Percentiles rank a stretch among this genome's conserved stretches.
Evolutionary conservation across 208 protist species (phyloP).

Genomic region (Naegleria lovaniensis): DNA sequence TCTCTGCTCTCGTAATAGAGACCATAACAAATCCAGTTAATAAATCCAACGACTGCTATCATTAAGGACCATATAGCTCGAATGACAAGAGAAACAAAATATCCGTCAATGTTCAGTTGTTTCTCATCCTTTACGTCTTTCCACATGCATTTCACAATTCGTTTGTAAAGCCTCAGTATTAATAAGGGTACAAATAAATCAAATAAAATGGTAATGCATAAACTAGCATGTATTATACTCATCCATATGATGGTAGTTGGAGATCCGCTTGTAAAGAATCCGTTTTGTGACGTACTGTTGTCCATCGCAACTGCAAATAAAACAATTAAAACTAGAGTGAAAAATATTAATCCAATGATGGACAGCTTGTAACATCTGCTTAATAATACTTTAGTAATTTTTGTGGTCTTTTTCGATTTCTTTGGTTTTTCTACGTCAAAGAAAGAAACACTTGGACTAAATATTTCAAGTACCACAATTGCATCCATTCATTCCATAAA

Average conservation of each 20-base stretch:
- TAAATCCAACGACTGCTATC: not conserved
- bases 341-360: not conserved
- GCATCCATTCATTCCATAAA: too few species aligned
- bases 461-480: too few species aligned
- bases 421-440: not conserved
- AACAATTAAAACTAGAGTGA: not conserved
- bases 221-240: not conserved
- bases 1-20: not conserved
- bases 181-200: not conserved
- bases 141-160: not conserved
- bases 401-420: not conserved
- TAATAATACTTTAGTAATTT: not conserved
- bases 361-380: not conserved
- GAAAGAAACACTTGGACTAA: not conserved
- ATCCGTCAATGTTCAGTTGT: not conserved
- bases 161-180: not conserved
- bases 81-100: not conserved
- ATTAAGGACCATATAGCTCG: not conserved
- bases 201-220: not conserved
- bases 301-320: not conserved
- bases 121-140: too few species aligned
- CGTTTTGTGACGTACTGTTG: not conserved
- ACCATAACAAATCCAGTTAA: conserved; percentile 10
- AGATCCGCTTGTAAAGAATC: not conserved
- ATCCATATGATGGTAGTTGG: not conserved